A percentile compares a stretch with the other conserved stretches of the same genome.
These are phyloP conservation scores for Trametes meyenii DNA, from an alignment of 768 basidiomycete species.

Conservation along the genomic window DNA sequence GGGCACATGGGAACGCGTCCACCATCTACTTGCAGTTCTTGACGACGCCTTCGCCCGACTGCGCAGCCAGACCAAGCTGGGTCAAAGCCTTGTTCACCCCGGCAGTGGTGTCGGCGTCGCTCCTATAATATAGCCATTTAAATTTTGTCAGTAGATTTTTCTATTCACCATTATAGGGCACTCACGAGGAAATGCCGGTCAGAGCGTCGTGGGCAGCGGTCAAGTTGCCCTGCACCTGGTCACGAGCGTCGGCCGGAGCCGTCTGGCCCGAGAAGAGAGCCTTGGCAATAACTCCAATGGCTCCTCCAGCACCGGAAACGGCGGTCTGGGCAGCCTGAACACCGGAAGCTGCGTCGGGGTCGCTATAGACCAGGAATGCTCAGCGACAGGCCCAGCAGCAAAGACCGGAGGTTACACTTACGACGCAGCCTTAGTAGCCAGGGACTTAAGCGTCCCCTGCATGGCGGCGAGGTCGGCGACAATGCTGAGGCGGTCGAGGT, in stretches of 20 bases:
- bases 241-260: conserved; percentile 29
- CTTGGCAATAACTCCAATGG: conserved; percentile 28
- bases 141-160: neutral
- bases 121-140: neutral
- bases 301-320: conserved; percentile 19
- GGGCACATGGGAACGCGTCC: no score
- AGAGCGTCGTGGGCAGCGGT: conserved; percentile 17
- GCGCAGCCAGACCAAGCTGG: conserved; percentile 16
- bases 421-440: conserved; percentile 25
- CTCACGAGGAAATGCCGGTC: conserved; percentile 10
- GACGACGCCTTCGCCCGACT: conserved; percentile 28
- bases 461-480: conserved; percentile 31
- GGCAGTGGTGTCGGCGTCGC: conserved; percentile 11
- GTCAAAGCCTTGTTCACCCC: conserved; percentile 19
- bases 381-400: neutral
- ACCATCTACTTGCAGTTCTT: conserved; percentile 26
- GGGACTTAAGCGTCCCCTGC: conserved; percentile 22
- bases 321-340: conserved; percentile 5
- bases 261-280: conserved; percentile 28
- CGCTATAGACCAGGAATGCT: neutral
- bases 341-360: neutral
- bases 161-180: neutral
- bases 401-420: neutral
- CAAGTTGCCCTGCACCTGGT: conserved; percentile 26
- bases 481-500: conserved; percentile 36